A percentile compares a stretch with the other conserved stretches of the same genome.
Conservation (phyloP, 108 stramenopile species). For the Poteriospumella lacustris region DNA sequence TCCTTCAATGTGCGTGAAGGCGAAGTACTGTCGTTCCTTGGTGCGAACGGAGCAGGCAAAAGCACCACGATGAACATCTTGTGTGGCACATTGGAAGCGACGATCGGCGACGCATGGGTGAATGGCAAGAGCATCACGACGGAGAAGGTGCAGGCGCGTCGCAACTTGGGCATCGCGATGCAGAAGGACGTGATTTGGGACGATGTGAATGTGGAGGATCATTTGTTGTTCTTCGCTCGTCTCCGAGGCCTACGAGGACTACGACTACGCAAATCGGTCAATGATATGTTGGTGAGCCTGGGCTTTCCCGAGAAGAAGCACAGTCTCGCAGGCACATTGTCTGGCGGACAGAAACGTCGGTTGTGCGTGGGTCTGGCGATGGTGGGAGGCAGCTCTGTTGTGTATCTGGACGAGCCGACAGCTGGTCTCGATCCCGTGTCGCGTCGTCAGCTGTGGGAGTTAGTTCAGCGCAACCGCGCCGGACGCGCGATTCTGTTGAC, state of each 20-base stretch:
- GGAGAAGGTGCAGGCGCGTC: neutral
- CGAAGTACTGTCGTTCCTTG: conserved; percentile 28
- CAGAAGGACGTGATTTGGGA: conserved; percentile 28
- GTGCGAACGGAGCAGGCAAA: conserved; percentile 27
- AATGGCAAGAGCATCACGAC: conserved; percentile 18
- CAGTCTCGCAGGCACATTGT: conserved; percentile 11
- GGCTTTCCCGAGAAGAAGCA: conserved; percentile 25
- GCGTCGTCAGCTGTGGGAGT: conserved; percentile 20
- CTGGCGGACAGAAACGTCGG: conserved; percentile 29
- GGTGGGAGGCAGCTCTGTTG: conserved; percentile 24
- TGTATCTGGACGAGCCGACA: conserved; percentile 21
- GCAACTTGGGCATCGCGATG: conserved; percentile 24
- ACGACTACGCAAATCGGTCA: neutral
- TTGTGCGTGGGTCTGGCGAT: conserved; percentile 21
- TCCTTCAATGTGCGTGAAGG: conserved; percentile 16
- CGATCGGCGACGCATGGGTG: conserved; percentile 15
- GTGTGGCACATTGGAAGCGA: conserved; percentile 18
- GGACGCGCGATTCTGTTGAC: conserved; percentile 26
- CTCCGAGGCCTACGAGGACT: neutral
- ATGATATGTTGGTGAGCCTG: neutral
- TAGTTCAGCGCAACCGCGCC: conserved; percentile 21
- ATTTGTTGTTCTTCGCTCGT: conserved; percentile 17
- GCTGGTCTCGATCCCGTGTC: neutral
- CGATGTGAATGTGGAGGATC: conserved; percentile 17
- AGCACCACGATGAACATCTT: conserved; percentile 3